Conservation (phyloP, 139 green algal genomes). For the Penium margaritaceum region DNA sequence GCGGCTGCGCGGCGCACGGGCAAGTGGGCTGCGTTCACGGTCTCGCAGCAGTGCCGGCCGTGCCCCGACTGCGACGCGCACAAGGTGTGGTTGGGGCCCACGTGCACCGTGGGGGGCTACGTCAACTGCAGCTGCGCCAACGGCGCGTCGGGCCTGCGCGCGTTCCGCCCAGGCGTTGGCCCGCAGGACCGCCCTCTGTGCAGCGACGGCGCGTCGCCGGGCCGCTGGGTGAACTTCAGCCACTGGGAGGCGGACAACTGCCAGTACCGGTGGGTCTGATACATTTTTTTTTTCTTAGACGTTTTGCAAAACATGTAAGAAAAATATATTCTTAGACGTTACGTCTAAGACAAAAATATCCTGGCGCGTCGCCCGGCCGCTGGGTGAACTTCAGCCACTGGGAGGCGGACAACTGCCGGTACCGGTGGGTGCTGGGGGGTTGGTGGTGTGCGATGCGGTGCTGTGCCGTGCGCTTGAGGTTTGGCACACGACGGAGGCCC, state of each 20-base stretch:
- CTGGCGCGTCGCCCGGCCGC: slow-evolving; percentile 5
- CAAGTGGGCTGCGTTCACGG: background rate
- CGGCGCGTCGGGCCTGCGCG: background rate
- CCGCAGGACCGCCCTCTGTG: slow-evolving; percentile 6
- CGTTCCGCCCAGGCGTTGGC: background rate
- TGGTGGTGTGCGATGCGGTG: no score
- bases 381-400: slow-evolving; percentile 15
- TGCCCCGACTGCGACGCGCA: background rate
- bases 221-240: slow-evolving; percentile 6
- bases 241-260: slow-evolving; percentile 36
- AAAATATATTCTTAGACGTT: no score
- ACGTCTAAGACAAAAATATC: no score
- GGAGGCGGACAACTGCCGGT: slow-evolving; percentile 32
- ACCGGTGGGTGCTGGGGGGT: slow-evolving; percentile 4
- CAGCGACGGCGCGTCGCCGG: slow-evolving; percentile 8
- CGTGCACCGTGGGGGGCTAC: background rate
- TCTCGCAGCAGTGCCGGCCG: background rate
- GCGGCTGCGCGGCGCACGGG: background rate
- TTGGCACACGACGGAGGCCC: background rate
- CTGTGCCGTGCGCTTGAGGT: background rate
- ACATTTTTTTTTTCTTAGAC: no score
- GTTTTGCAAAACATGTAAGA: no score
- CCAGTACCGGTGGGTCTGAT: no score
- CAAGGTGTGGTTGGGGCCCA: background rate
- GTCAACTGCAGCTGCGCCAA: slow-evolving; percentile 17